Base-by-base conservation (phyloP, 495 filamentous ascomycete species). In the Penicillium taxi region DNA sequence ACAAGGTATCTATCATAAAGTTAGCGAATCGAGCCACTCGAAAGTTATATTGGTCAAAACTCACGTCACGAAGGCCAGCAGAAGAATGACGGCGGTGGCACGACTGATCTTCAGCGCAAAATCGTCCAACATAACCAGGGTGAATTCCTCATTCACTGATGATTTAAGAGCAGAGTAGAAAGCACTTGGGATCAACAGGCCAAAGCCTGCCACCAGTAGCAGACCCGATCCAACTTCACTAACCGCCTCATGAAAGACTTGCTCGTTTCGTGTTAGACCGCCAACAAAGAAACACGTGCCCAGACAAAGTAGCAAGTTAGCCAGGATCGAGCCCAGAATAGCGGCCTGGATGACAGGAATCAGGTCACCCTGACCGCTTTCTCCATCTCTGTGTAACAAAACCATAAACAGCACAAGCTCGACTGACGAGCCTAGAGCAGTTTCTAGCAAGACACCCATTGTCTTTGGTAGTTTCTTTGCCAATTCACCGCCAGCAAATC, bases 371-470 rank as follows among this genome's bases (percentile, higher is more conserved):
- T 43, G 24, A 3, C 11, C 11, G 5, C 66, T 59, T 8, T 50
- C 37, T 2, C 34, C 24, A 21, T 70, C 60, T 3, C 66, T 64
- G 32, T 63, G 44, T 18, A 70, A 47, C 32, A 94, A 53, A 6
- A 87, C 74, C 66, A 91, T 82, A 53, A 91, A 88, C 15, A 94
- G 68, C 32, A 93, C 73, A 28, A 93, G 77, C 47, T 94, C 86
- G 30, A 93, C 86, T 4, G 86, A 57, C 7, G 83, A 80, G 6
- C 82, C 82, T 13, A 90, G 58, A 14, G 81, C 82, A 0, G 78
- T 87, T 54, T 94, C 86, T 7, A 83, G 44, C 32, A 95, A 58
- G 12, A 94, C 72, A 38, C 86, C 86, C 18, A 82, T 44, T 14
- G 90, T 83, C 50, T 82, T 82, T 12, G 81, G 81, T 19, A 93